These are phyloP conservation scores for Corynascus novoguineensis DNA, from an alignment of 495 filamentous ascomycete genomes.

Conservation along the genomic window DNA sequence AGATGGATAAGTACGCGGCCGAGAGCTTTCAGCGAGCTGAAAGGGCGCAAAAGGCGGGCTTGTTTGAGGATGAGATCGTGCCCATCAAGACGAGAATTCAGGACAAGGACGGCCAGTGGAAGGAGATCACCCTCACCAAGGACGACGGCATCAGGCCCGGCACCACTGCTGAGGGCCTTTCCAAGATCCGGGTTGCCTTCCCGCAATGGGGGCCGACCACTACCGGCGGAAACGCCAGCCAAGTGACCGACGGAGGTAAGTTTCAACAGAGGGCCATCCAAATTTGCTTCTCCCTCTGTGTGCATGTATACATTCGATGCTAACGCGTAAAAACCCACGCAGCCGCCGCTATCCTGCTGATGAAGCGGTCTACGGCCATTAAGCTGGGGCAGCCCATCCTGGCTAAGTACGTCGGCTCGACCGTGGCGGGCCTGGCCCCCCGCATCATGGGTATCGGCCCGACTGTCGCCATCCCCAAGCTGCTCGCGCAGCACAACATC, in stretches of 20 bases:
- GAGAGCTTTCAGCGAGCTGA: slow-evolving; percentile 86
- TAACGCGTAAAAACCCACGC: too few relatives aligned
- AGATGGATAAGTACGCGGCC: slow-evolving; percentile 78
- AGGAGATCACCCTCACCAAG: slow-evolving; percentile 67
- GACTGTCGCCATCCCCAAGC: slow-evolving; percentile 88
- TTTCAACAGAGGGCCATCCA: slow-evolving; percentile 22
- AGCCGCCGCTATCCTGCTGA: slow-evolving; percentile 83
- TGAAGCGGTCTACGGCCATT: slow-evolving; percentile 86
- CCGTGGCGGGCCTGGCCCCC: slow-evolving; percentile 81
- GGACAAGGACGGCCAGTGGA: slow-evolving; percentile 73
- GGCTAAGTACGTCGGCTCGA: slow-evolving; percentile 90
- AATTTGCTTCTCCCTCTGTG: neutral
- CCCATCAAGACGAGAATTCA: slow-evolving; percentile 78
- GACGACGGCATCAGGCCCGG: slow-evolving; percentile 89
- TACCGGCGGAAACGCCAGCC: slow-evolving; percentile 92
- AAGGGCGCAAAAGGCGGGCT: slow-evolving; percentile 82
- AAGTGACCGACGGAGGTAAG: slow-evolving; percentile 82
- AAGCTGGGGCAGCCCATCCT: slow-evolving; percentile 86
- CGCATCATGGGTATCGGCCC: slow-evolving; percentile 98
- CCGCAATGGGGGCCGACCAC: slow-evolving; percentile 78
- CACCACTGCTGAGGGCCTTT: slow-evolving; percentile 74
- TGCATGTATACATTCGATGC: too few relatives aligned
- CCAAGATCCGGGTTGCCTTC: slow-evolving; percentile 89
- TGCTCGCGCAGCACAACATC: slow-evolving; percentile 73
- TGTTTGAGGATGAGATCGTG: slow-evolving; percentile 91